phyloP scores from a whole-genome alignment of 1,139 yeast species.

The Debaryomyces udenii region DNA sequence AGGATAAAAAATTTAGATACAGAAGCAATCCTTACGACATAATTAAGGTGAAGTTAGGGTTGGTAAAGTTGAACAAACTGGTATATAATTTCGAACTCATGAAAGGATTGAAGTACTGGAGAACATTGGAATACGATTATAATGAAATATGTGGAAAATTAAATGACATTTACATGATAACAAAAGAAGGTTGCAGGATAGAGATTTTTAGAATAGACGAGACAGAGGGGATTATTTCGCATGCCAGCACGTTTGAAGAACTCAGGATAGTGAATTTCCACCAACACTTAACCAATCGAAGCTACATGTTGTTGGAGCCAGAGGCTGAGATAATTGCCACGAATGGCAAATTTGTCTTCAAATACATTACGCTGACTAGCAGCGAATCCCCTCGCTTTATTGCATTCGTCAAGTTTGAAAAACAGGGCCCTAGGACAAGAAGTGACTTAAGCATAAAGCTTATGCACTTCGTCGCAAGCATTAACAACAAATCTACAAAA shows the following conservation, averaged over 20 bases:
- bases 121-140: not conserved
- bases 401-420: constrained; percentile 7
- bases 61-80: constrained; percentile 4
- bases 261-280: constrained; percentile 1
- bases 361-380: constrained; percentile 1
- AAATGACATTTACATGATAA: constrained; percentile 1
- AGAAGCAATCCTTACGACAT: not conserved
- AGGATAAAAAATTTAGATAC: not conserved
- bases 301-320: constrained; percentile 3
- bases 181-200: not conserved
- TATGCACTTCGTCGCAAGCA: not conserved
- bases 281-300: constrained; percentile 1
- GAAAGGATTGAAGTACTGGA: not conserved
- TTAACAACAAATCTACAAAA: not conserved
- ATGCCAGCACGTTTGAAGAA: not conserved
- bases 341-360: constrained; percentile 3
- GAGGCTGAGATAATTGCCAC: constrained; percentile 1
- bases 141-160: constrained; percentile 8
- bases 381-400: not conserved
- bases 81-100: constrained; percentile 3
- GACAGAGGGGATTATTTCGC: not conserved
- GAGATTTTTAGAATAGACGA: constrained; percentile 1
- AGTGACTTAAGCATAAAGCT: constrained; percentile 1
- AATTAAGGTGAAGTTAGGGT: constrained; percentile 1
- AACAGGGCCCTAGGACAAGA: not conserved